A percentile compares a stretch with the other conserved stretches of the same genome.
Evolutionary conservation across 2,329 filamentous ascomycete genomes (phyloP).

Genomic region (Berkeleyomyces basicola): DNA sequence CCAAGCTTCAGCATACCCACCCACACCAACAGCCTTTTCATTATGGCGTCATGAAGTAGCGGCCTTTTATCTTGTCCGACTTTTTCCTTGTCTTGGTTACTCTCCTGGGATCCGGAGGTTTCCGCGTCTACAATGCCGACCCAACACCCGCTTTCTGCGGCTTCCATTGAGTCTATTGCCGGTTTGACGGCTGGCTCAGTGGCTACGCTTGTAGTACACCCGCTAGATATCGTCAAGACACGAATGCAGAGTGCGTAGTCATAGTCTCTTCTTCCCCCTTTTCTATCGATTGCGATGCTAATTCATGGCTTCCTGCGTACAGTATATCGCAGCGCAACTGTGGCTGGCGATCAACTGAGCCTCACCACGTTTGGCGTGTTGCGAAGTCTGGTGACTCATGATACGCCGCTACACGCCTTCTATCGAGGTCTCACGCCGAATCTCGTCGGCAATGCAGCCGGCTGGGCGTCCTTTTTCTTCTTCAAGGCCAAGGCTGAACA

Average conservation of each 20-base stretch:
- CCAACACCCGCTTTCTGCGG: conserved; percentile 25
- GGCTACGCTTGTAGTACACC: conserved; percentile 76
- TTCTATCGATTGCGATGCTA: background rate
- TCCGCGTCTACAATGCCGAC: background rate
- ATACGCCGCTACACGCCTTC: conserved; percentile 48
- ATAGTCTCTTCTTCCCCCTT: background rate
- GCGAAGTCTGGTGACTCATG: conserved; percentile 30
- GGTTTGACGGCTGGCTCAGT: conserved; percentile 79
- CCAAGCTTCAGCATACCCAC: background rate
- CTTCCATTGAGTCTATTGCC: conserved; percentile 70
- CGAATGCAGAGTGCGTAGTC: conserved; percentile 60
- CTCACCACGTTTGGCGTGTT: conserved; percentile 37
- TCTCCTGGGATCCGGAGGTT: background rate
- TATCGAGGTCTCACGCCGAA: conserved; percentile 88
- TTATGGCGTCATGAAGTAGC: conserved; percentile 2
- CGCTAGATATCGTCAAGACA: conserved; percentile 91
- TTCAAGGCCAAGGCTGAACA: conserved; percentile 43
- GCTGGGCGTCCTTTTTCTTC: conserved; percentile 89
- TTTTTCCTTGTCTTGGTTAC: background rate
- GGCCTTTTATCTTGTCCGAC: background rate
- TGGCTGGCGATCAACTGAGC: conserved; percentile 14
- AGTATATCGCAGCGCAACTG: conserved; percentile 4
- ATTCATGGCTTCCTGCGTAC: background rate
- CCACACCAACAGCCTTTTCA: background rate
- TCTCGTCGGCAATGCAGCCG: conserved; percentile 72